Evolutionary conservation across 2,329 filamentous ascomycete species (phyloP), one percentile per base, ranked within the genome.

Genomic region (Neopestalotiopsis rosae): DNA sequence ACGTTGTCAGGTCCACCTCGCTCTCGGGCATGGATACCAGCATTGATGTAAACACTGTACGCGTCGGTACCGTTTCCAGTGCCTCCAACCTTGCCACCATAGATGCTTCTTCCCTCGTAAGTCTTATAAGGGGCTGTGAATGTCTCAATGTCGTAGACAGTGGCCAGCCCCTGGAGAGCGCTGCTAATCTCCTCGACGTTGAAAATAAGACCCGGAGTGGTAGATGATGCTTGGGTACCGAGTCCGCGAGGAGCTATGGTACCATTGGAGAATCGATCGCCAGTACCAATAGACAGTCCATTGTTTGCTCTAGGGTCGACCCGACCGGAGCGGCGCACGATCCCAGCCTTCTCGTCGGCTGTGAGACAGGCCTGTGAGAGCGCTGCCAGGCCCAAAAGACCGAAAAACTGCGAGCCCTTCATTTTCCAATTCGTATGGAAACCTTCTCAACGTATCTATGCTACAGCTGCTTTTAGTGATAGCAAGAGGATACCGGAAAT

Each of bases 11-110:
- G 82, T 0, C 83, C 85, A 32, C 87, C 88, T 10, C 88, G 84
- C 77, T 90, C 88, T 30, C 88, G 85, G 9, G 88, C 86, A 72
- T 90, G 88, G 61, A 89, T 83, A 32, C 81, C 86, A 57, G 83
- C 84, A 69, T 85, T 85, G 68, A 90, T 77, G 74, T 86, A 87
- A 34, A 88, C 82, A 45, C 84, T 81, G 72, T 86, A 85, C 5
- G 77, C 77, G 49, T 79, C 77, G 65, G 80, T 80, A 71, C 81
- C 79, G n/a, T 78, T 79, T 28, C 80, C 80, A 10, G 74, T 74
- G 20, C 81, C 81, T 28, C 86, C 86, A 42, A 87, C 79, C 68
- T 80, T 80, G n/a, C 74, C 81, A 45, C 79, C 82, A 49, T 74
- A 73, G 56, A 82, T 79, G 3, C 77, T 78, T 5, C 79, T 79